Conservation (phyloP, 495 filamentous ascomycete species). For the Penicillium salamii region DNA sequence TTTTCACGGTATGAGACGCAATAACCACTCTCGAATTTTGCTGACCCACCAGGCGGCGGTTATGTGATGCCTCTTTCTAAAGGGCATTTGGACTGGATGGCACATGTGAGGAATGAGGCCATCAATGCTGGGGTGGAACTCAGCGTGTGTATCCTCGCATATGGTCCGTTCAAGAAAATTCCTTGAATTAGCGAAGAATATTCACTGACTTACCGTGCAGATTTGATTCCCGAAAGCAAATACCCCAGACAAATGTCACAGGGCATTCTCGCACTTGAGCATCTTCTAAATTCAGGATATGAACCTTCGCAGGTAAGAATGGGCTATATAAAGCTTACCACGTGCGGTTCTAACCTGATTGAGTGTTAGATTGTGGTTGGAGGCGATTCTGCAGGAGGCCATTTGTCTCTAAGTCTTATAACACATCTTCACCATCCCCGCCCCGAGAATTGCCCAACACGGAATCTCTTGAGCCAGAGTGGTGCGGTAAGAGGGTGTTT, state of each 20-base stretch:
- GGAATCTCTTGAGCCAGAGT: neutral
- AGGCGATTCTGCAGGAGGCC: conserved; percentile 25
- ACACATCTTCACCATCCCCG: conserved; percentile 14
- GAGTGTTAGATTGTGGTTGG: conserved; percentile 20
- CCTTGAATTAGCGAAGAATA: too few relatives aligned
- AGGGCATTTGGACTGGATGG: conserved; percentile 24
- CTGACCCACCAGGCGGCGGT: conserved; percentile 25
- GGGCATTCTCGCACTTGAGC: conserved; percentile 13
- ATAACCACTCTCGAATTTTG: neutral
- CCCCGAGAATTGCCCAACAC: neutral
- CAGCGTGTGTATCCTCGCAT: conserved; percentile 21
- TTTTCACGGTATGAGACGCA: conserved; percentile 24
- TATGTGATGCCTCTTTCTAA: conserved; percentile 24
- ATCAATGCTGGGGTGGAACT: conserved; percentile 11
- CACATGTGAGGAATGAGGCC: conserved; percentile 13
- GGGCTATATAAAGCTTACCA: too few relatives aligned
- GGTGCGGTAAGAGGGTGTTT: conserved; percentile 17
- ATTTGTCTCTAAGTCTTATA: conserved; percentile 19
- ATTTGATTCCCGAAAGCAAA: neutral
- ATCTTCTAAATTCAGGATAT: conserved; percentile 17
- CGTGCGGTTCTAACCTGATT: too few relatives aligned
- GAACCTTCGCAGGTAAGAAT: conserved; percentile 10
- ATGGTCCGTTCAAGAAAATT: conserved; percentile 12
- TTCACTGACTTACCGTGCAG: neutral
- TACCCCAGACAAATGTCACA: conserved; percentile 9